Conservation (phyloP, 164 flowering plant genomes). For the Tetrastigma voinierianum region DNA sequence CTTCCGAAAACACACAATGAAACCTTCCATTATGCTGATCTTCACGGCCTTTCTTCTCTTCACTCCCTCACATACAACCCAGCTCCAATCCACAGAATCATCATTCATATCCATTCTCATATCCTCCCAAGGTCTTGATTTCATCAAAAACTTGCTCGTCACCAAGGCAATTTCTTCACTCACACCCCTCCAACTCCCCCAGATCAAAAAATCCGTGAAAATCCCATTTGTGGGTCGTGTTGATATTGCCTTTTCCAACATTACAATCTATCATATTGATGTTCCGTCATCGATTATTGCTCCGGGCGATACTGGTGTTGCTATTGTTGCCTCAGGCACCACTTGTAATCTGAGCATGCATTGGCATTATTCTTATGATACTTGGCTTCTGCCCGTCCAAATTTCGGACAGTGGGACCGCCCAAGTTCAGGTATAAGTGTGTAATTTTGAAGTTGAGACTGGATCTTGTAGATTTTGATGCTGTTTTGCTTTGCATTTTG, state of each 20-base stretch:
- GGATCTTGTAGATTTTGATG: neutral
- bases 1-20: slow-evolving; percentile 8
- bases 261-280: slow-evolving; percentile 43
- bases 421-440: slow-evolving; percentile 55
- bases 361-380: slow-evolving; percentile 69
- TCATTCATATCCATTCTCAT: slow-evolving; percentile 49
- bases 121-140: slow-evolving; percentile 69
- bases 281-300: slow-evolving; percentile 50
- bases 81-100: slow-evolving; percentile 24
- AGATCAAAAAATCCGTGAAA: slow-evolving; percentile 39
- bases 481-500: neutral
- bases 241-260: slow-evolving; percentile 45
- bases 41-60: slow-evolving; percentile 7
- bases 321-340: slow-evolving; percentile 61
- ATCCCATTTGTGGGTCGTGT: slow-evolving; percentile 73
- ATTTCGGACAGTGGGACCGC: slow-evolving; percentile 74
- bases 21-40: slow-evolving; percentile 11
- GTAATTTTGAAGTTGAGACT: neutral
- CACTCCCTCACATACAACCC: slow-evolving; percentile 18
- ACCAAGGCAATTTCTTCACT: slow-evolving; percentile 55
- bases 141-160: slow-evolving; percentile 62
- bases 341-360: slow-evolving; percentile 68
- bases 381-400: slow-evolving; percentile 61
- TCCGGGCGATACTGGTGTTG: slow-evolving; percentile 61
- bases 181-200: slow-evolving; percentile 60